Conservation (phyloP, 768 basidiomycete genomes). For the Mycena haematopus region DNA sequence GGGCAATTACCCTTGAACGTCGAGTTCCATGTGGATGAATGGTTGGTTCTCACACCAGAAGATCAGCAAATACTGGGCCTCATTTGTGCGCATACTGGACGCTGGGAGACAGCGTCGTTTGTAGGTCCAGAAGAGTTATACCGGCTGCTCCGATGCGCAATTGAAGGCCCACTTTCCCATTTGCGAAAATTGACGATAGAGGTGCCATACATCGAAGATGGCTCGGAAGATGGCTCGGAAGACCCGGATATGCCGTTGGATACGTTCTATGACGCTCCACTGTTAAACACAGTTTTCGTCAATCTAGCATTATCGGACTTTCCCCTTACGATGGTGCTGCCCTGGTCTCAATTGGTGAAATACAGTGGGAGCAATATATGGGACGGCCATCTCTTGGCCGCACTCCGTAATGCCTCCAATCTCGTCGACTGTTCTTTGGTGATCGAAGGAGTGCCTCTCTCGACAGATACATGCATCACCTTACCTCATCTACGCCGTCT, state of each 20-base stretch:
- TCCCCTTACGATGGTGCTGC: not conserved
- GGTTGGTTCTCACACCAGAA: not conserved
- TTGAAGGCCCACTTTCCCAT: not conserved
- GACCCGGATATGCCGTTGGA: not conserved
- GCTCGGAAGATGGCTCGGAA: not conserved
- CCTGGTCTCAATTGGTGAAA: not conserved
- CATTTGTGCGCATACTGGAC: not conserved
- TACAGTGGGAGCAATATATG: not conserved
- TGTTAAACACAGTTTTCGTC: not conserved
- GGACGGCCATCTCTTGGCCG: not conserved
- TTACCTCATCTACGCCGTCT: slow-evolving; percentile 12
- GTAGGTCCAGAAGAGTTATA: not conserved
- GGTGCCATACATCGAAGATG: not conserved
- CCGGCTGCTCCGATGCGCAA: not conserved
- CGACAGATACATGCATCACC: not conserved
- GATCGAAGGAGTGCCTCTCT: not conserved
- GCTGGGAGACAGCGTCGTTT: not conserved
- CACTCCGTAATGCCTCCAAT: not conserved
- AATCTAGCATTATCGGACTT: not conserved
- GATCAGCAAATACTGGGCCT: not conserved
- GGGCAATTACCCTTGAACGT: not conserved
- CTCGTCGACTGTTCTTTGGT: slow-evolving; percentile 8
- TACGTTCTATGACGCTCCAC: not conserved
- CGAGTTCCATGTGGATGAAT: not conserved
- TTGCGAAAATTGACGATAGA: not conserved